phyloP scores from a whole-genome alignment of 78 protist genomes.

The Planoprotostelium fungivorum region DNA sequence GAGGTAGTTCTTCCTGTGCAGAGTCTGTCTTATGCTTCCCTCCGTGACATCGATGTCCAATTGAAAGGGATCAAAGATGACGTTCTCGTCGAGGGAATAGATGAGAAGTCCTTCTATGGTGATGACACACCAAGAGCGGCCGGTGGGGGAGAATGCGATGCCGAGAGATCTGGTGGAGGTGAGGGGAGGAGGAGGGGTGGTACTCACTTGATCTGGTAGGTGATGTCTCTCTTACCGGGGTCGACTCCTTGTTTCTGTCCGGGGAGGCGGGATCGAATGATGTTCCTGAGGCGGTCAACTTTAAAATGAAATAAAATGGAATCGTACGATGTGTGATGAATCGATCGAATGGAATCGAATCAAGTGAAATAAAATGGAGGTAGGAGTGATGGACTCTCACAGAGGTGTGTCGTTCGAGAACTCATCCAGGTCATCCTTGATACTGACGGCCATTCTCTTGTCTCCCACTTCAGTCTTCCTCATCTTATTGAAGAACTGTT shows the following conservation, averaged over 20 bases:
- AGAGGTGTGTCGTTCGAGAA: background rate
- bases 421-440: background rate
- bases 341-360: too few species aligned
- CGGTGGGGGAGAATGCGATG: constrained; percentile 75
- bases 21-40: constrained; percentile 17
- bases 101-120: constrained; percentile 87
- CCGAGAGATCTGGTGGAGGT: constrained; percentile 8
- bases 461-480: background rate
- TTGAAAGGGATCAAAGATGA: constrained; percentile 83
- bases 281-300: background rate
- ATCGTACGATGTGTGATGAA: too few species aligned
- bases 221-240: background rate
- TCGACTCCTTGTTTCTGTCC: background rate
- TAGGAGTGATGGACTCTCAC: too few species aligned
- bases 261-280: background rate
- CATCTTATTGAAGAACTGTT: background rate
- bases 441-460: background rate
- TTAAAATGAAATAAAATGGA: background rate
- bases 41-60: constrained; percentile 81
- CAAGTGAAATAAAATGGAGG: too few species aligned
- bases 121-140: constrained; percentile 76
- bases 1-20: constrained; percentile 20
- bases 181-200: background rate
- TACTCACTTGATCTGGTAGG: background rate
- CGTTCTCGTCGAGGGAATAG: constrained; percentile 78